phyloP scores from a whole-genome alignment of 805 yeast genomes.

The Saturnispora gosingensis region DNA sequence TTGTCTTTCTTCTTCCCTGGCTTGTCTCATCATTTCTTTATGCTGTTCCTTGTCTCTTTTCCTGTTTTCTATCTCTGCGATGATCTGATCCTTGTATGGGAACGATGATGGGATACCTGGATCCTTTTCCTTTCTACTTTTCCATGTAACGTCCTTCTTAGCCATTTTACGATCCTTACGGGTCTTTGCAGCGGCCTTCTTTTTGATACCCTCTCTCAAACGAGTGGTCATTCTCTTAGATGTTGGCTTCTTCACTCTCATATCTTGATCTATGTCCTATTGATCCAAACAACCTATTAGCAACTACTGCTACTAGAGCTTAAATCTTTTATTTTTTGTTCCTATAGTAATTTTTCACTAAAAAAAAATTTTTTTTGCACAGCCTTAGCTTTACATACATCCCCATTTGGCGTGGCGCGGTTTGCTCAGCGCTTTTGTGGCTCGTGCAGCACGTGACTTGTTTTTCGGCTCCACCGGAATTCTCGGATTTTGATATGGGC shows the following conservation, averaged over 20 bases:
- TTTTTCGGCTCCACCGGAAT: too few relatives aligned
- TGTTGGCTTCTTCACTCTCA: constrained; percentile 45
- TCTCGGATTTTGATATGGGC: not conserved
- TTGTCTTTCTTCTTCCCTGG: constrained; percentile 32
- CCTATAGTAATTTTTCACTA: not conserved
- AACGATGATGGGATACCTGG: constrained; percentile 92
- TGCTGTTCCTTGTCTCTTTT: constrained; percentile 49
- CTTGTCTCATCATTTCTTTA: constrained; percentile 39
- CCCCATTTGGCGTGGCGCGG: not conserved
- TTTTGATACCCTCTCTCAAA: constrained; percentile 92
- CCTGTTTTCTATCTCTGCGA: constrained; percentile 59
- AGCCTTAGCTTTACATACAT: not conserved
- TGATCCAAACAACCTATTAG: not conserved
- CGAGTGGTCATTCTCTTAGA: constrained; percentile 88
- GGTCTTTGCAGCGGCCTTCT: constrained; percentile 87
- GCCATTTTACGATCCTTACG: constrained; percentile 75
- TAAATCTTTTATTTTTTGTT: not conserved
- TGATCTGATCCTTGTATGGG: constrained; percentile 84
- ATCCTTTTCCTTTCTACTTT: constrained; percentile 71
- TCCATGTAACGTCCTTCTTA: constrained; percentile 93
- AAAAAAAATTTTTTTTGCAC: not conserved
- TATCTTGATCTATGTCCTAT: constrained; percentile 2
- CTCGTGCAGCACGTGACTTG: not conserved
- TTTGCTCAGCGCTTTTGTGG: not conserved
- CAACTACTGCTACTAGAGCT: not conserved